Base-by-base conservation (phyloP, 306 rosid genomes). In the Abrus precatorius region DNA sequence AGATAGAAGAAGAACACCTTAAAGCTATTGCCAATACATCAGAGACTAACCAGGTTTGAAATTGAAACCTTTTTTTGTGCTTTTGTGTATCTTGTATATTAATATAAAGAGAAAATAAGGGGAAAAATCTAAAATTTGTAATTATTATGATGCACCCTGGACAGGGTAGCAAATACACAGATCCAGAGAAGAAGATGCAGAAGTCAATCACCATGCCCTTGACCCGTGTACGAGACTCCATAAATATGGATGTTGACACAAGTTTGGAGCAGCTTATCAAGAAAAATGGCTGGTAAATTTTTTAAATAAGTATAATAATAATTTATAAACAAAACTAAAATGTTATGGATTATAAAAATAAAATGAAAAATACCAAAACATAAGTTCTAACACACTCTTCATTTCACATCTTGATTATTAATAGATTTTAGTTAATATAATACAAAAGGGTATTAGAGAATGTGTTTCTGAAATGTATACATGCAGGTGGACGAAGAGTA, bases 401-500 rank as follows among this genome's bases (percentile, higher is more conserved):
- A 20, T 3, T 20, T 2, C 28, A 43, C 13, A 43, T 47, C 1
- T 13, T 41, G 34, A 12, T 12, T 44, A 44, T 55, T 2, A 36
- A 4, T 2, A 36, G 40, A 2, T 36, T 36, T 36, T 36, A 36
- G 2, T 36, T 20, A 20, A 20, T 20, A 20, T 20, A 20, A 20
- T 20, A 20, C 20, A 20, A 20, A 20, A 20, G 20, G 20, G 20
- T 20, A 20, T 20, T 20, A 20, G 20, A 20, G 20, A 20, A 20
- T 20, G 20, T 20, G 20, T 41, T 52, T 44, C 33, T 6, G 1
- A 29, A 40, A 32, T 76, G 78, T 57, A n/a, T 12, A 7, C 66
- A 27, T 74, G 77, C 69, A 94, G 98, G 98, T 94, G 98, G 98
- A 92, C 92, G 0, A 87, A 82, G 80, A 91, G 98, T 75, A 92